Percentiles rank a stretch among this genome's conserved stretches.
These are phyloP conservation scores for Hanseniaspora clermontiae DNA, from an alignment of 805 yeast genomes.

Conservation along the genomic window DNA sequence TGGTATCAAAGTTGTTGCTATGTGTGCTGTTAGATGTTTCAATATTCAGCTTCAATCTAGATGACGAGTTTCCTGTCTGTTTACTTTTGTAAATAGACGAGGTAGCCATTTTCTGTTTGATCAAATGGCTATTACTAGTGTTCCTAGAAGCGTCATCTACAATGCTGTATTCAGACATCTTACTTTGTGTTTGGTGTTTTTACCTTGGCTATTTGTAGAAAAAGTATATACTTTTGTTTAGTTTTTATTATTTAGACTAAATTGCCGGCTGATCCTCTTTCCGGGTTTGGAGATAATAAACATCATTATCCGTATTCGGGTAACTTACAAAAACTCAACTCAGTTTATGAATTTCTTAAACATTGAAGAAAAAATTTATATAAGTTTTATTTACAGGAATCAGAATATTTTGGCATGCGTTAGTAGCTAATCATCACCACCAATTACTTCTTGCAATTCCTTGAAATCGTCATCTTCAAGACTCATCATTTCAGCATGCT, in stretches of 20 bases:
- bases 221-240: no score
- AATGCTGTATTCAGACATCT: not conserved
- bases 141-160: not conserved
- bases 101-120: not conserved
- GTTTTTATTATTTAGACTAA: not conserved
- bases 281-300: not conserved
- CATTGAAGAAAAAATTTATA: no score
- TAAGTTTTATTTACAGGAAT: no score
- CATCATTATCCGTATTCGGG: not conserved
- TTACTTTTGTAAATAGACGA: conserved; percentile 1
- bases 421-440: not conserved
- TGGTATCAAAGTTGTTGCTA: not conserved
- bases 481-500: conserved; percentile 5
- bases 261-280: not conserved
- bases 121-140: conserved; percentile 2
- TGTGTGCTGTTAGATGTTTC: not conserved
- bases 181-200: not conserved
- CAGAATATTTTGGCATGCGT: no score
- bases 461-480: not conserved
- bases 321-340: not conserved
- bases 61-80: not conserved
- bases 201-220: not conserved
- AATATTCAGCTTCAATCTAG: conserved; percentile 1
- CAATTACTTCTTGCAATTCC: conserved; percentile 1
- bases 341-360: no score